These are phyloP conservation scores for Fonsecaea pedrosoi DNA, from an alignment of 2,329 filamentous ascomycete genomes.

Conservation along the genomic window DNA sequence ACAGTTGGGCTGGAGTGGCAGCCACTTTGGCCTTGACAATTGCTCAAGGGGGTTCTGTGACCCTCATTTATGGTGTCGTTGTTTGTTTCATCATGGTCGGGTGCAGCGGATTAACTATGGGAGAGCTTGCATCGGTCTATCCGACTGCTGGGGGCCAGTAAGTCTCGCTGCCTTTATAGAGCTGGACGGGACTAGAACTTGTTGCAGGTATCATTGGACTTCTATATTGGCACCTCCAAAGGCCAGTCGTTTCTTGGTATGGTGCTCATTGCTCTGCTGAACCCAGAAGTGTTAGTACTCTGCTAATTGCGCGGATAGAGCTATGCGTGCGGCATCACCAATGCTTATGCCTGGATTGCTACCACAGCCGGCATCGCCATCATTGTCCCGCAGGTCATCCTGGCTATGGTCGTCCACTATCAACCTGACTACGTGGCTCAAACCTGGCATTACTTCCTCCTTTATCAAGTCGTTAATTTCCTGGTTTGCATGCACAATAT, in stretches of 20 bases:
- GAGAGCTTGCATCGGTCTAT: conserved; percentile 48
- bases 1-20: conserved; percentile 41
- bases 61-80: conserved; percentile 45
- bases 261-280: neutral
- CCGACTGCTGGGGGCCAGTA: conserved; percentile 52
- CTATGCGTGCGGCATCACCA: conserved; percentile 40
- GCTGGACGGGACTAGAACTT: neutral
- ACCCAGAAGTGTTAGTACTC: neutral
- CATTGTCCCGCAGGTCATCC: conserved; percentile 41
- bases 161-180: conserved; percentile 40
- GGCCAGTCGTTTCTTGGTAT: conserved; percentile 11
- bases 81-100: conserved; percentile 41
- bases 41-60: conserved; percentile 39
- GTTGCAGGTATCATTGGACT: conserved; percentile 27
- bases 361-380: conserved; percentile 38
- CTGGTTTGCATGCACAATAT: conserved; percentile 38
- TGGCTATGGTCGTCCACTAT: conserved; percentile 36
- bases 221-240: conserved; percentile 26
- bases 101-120: conserved; percentile 44
- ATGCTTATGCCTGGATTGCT: conserved; percentile 42
- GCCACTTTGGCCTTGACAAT: conserved; percentile 40
- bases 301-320: conserved; percentile 32
- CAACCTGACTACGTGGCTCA: conserved; percentile 34
- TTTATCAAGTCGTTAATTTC: conserved; percentile 37
- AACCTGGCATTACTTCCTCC: conserved; percentile 40